A percentile compares a stretch with the other conserved stretches of the same genome.
phyloP scores from a whole-genome alignment of 768 basidiomycete species.

The Tylopilus sp. region DNA sequence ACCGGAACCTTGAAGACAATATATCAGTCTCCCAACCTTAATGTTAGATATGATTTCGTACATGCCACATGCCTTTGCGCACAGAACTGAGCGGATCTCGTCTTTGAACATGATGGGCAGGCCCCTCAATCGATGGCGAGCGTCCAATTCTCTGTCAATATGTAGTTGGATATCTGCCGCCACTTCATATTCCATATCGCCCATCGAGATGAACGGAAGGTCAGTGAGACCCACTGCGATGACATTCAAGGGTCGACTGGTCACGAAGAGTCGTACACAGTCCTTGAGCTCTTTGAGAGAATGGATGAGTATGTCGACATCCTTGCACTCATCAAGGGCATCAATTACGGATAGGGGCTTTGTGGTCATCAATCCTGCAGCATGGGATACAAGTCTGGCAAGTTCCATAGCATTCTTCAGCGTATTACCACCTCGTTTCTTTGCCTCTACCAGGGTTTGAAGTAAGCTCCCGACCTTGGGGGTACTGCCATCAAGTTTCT shows the following conservation, averaged over 20 bases:
- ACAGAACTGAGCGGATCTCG: not conserved
- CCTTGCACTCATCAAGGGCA: constrained; percentile 6
- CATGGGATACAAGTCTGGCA: not conserved
- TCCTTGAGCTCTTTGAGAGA: not conserved
- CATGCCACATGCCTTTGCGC: constrained; percentile 1
- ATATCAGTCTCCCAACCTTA: not conserved
- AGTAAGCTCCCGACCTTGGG: not conserved
- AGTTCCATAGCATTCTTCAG: not conserved
- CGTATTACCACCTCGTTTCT: not conserved
- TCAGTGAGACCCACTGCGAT: not conserved
- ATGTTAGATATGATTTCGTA: not conserved
- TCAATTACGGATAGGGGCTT: constrained; percentile 1
- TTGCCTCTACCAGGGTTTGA: not conserved
- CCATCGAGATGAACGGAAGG: constrained; percentile 1
- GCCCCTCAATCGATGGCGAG: not conserved
- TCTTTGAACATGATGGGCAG: not conserved
- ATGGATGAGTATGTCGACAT: not conserved
- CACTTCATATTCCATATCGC: not conserved
- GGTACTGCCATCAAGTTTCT: not conserved
- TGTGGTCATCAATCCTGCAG: not conserved
- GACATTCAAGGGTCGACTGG: not conserved
- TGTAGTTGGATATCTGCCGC: not conserved
- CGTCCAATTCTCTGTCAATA: constrained; percentile 1
- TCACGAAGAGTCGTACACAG: not conserved
- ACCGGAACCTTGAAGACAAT: not conserved